Evolutionary conservation across 2,329 filamentous ascomycete species (phyloP), one percentile per base, ranked within the genome.

Genomic region (Phoma sp.): DNA sequence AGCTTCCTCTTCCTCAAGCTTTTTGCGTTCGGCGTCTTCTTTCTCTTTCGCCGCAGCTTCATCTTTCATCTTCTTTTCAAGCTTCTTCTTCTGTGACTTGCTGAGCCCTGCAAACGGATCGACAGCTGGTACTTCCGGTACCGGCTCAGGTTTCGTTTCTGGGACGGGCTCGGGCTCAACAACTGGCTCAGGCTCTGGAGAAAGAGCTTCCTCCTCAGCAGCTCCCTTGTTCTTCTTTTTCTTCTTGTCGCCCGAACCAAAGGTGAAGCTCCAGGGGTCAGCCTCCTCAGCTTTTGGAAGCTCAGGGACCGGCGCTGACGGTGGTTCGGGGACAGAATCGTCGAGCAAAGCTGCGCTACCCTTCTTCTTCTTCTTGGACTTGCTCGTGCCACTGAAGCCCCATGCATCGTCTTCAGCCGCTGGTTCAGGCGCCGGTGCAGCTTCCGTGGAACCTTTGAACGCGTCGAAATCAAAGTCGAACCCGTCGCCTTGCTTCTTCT

Each of bases 321-420:
- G 68, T 7, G 67, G 67, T 37, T 69, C 68, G 15, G 73, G 67
- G 12, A 48, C n/a, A 37, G 47, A 51, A 4, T 48, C 54, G 6
- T 52, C 54, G 15, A 57, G 47, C 33, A 57, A 27, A 15, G 48
- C 47, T 61, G 58, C 59, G 9, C 65, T 68, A 43, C 70, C 72
- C 57, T 73, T 73, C 39, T 67, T 71, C 47, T 72, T 69, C 63
- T 78, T 78, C 63, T 80, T 81, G 47, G 76, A 72, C 61, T 80
- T 79, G 49, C 78, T 78, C 54, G 76, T 71, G 12, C 58, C 55
- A 13, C 58, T 54, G 50, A 72, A 67, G 35, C 67, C 71, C 71
- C 71, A 74, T 25, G 63, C 63, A 51, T 68, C 68, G 21, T 75
- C 70, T 41, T 70, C 69, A 3, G 62, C 61, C 44, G 67, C 68